Percentiles rank a stretch among this genome's conserved stretches.
These are phyloP conservation scores for Xylaria palmicola DNA, from an alignment of 495 filamentous ascomycete species.

Conservation along the genomic window DNA sequence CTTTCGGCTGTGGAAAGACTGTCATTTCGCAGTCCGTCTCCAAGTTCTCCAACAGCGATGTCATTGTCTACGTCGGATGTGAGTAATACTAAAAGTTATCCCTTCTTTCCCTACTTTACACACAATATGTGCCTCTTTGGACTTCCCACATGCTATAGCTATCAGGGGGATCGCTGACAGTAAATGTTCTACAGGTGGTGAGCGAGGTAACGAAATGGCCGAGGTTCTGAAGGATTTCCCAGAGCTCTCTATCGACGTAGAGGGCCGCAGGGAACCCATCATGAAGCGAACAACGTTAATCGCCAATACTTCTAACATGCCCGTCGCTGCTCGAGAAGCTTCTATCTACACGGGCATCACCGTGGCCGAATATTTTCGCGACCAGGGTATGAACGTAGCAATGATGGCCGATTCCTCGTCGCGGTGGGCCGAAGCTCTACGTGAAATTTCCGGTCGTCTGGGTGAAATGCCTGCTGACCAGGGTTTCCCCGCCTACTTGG, in stretches of 20 bases:
- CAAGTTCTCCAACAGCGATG: slow-evolving; percentile 99
- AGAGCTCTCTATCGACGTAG: slow-evolving; percentile 85
- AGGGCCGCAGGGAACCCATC: slow-evolving; percentile 94
- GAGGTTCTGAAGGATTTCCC: slow-evolving; percentile 99
- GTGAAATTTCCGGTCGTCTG: slow-evolving; percentile 97
- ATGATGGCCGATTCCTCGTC: slow-evolving; percentile 99
- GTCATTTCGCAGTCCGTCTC: slow-evolving; percentile 98
- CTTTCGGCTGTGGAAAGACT: slow-evolving; percentile 99
- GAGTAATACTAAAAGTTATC: slow-evolving; percentile 3
- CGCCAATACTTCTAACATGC: slow-evolving; percentile 99
- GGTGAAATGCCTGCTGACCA: slow-evolving; percentile 99
- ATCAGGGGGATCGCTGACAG: neutral
- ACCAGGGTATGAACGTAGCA: slow-evolving; percentile 95
- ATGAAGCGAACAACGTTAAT: slow-evolving; percentile 99
- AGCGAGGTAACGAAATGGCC: slow-evolving; percentile 99
- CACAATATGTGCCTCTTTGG: no score
- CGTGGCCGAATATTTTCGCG: slow-evolving; percentile 96
- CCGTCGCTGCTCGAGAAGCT: slow-evolving; percentile 95
- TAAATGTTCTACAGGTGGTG: slow-evolving; percentile 50
- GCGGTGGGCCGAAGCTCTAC: slow-evolving; percentile 96
- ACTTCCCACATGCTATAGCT: no score
- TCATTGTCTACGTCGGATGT: slow-evolving; percentile 98
- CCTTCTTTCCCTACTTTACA: neutral
- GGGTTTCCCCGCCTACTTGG: slow-evolving; percentile 97
- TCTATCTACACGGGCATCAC: slow-evolving; percentile 99